These are phyloP conservation scores for Caryopteris hybrid DNA, from an alignment of 305 asterid genomes.

Conservation along the genomic window DNA sequence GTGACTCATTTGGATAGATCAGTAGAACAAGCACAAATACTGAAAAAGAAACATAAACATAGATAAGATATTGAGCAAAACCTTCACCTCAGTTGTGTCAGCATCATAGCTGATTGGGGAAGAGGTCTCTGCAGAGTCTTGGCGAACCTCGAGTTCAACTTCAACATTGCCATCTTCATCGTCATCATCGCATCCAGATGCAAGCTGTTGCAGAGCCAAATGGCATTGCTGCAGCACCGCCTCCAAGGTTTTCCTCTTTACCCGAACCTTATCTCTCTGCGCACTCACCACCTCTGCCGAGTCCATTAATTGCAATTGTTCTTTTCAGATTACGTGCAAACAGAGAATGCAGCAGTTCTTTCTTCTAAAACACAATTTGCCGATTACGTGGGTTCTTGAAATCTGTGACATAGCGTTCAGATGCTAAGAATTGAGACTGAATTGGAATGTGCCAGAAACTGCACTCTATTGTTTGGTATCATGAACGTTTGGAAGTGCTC, in stretches of 20 bases:
- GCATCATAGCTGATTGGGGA: constrained; percentile 33
- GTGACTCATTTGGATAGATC: background rate
- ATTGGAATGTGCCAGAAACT: background rate
- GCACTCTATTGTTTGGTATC: background rate
- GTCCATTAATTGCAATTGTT: constrained; percentile 39
- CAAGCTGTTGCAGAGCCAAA: constrained; percentile 65
- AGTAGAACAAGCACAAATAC: background rate
- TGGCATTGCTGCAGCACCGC: constrained; percentile 78
- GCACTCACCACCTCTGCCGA: constrained; percentile 36
- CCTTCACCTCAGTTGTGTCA: constrained; percentile 52
- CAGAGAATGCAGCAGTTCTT: constrained; percentile 1
- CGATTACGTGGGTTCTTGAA: background rate
- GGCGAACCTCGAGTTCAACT: constrained; percentile 23
- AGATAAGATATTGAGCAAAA: constrained; percentile 3
- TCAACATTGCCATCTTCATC: constrained; percentile 19
- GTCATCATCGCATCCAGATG: constrained; percentile 35
- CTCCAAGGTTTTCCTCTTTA: constrained; percentile 71
- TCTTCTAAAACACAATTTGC: constrained; percentile 7
- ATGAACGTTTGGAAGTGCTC: background rate
- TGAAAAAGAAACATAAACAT: background rate
- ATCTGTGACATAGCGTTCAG: background rate
- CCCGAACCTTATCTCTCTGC: constrained; percentile 52
- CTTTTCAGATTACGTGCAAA: background rate
- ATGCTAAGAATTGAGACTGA: constrained; percentile 1
- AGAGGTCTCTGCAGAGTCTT: constrained; percentile 22